phyloP scores from a whole-genome alignment of 768 basidiomycete species.

The Boletellus emodensis region DNA sequence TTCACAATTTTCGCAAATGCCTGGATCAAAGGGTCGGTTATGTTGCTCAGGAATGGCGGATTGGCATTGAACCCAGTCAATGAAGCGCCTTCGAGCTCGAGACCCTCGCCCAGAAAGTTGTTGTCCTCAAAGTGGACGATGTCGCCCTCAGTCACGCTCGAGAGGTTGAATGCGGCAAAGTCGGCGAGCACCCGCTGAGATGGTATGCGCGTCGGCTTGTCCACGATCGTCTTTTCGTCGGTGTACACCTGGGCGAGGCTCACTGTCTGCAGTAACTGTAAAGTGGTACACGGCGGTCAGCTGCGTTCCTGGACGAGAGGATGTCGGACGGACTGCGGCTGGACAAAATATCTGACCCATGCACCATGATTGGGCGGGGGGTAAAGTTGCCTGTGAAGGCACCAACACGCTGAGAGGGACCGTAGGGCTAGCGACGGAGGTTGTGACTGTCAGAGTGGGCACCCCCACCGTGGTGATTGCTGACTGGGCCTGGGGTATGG shows the following conservation, averaged over 20 bases:
- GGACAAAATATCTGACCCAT: conserved; percentile 76
- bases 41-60: conserved; percentile 67
- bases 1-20: conserved; percentile 77
- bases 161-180: conserved; percentile 43
- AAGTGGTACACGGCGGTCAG: neutral
- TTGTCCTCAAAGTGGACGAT: conserved; percentile 66
- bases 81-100: conserved; percentile 65
- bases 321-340: conserved; percentile 50
- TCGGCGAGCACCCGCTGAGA: conserved; percentile 65
- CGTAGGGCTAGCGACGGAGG: conserved; percentile 63
- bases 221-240: conserved; percentile 88
- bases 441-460: conserved; percentile 46
- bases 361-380: conserved; percentile 76
- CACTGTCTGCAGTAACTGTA: conserved; percentile 77
- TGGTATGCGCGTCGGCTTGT: conserved; percentile 75
- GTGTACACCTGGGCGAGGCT: conserved; percentile 69
- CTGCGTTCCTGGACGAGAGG: no score
- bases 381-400: conserved; percentile 61
- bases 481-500: conserved; percentile 9
- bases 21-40: conserved; percentile 63
- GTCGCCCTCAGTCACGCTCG: conserved; percentile 54
- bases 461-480: conserved; percentile 13
- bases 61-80: conserved; percentile 58
- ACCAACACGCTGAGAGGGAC: conserved; percentile 47
- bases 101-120: conserved; percentile 82